Conservation (phyloP, 1,284 basidiomycete genomes). For the Ceratobasidium sp. region DNA sequence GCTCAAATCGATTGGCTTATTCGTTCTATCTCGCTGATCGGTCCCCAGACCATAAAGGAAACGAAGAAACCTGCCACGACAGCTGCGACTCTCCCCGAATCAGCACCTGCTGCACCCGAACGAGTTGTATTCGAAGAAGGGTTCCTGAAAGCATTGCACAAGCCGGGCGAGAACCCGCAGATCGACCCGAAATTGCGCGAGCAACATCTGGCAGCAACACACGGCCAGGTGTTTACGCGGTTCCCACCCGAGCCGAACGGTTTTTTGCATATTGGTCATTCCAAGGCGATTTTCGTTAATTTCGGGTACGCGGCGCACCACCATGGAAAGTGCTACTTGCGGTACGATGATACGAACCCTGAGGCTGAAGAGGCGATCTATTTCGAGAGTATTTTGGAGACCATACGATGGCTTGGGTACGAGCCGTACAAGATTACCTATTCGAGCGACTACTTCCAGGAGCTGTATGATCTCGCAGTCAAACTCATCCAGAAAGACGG, state of each 20-base stretch:
- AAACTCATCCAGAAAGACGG: slow-evolving; percentile 91
- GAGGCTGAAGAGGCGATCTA: slow-evolving; percentile 96
- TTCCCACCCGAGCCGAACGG: slow-evolving; percentile 99
- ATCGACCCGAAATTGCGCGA: slow-evolving; percentile 81
- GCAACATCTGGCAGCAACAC: slow-evolving; percentile 83
- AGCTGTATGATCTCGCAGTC: slow-evolving; percentile 89
- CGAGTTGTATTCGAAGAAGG: slow-evolving; percentile 93
- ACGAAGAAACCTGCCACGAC: slow-evolving; percentile 51
- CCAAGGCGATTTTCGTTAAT: slow-evolving; percentile 98
- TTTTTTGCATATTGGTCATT: slow-evolving; percentile 95
- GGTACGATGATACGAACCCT: slow-evolving; percentile 99
- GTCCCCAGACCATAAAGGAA: slow-evolving; percentile 45
- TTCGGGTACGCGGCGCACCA: slow-evolving; percentile 97
- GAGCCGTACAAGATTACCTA: slow-evolving; percentile 99
- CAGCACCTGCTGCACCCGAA: slow-evolving; percentile 58
- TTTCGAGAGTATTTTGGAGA: slow-evolving; percentile 97
- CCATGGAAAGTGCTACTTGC: slow-evolving; percentile 89
- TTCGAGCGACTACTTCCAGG: slow-evolving; percentile 96
- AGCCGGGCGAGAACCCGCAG: slow-evolving; percentile 95
- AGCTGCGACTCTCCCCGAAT: slow-evolving; percentile 47
- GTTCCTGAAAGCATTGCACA: slow-evolving; percentile 93
- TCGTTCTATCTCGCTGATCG: not conserved
- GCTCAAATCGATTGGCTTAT: slow-evolving; percentile 45
- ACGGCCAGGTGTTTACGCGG: slow-evolving; percentile 90
- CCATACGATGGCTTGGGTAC: slow-evolving; percentile 95